Conservation (phyloP, 257 asterid genomes). For the Solanum medicagineum region DNA sequence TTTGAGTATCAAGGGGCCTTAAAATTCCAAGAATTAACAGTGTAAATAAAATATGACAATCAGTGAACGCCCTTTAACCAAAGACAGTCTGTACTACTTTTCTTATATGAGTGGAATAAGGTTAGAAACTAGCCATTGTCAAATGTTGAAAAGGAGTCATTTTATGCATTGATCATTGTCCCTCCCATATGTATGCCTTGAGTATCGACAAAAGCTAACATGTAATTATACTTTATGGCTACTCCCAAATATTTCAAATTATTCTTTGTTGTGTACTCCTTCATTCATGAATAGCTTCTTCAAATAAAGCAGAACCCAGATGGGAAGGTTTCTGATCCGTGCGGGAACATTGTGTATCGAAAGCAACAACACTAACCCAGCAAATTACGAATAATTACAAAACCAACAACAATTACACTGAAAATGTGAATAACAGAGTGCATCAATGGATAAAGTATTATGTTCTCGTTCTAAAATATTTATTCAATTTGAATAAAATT, state of each 20-base stretch:
- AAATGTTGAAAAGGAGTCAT: background rate
- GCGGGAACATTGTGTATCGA: no score
- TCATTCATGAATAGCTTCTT: background rate
- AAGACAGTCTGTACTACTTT: background rate
- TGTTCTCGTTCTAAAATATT: no score
- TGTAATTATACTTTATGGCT: background rate
- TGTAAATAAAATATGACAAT: no score
- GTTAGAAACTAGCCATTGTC: background rate
- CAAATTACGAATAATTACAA: no score
- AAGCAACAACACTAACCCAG: no score
- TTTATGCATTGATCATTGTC: background rate
- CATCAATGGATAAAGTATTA: no score
- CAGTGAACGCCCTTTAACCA: background rate
- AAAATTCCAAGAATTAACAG: no score
- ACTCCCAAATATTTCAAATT: background rate
- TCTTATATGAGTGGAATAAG: background rate
- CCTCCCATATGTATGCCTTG: background rate
- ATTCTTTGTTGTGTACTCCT: background rate
- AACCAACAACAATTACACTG: no score
- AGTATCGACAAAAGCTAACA: background rate
- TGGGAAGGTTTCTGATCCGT: background rate
- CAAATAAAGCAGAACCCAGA: background rate
- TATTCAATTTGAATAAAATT: no score
- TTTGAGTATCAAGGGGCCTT: no score
- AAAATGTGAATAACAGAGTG: no score